Evolutionary conservation across 352 stramenopile species (phyloP).

Genomic region (Pythium sukuiense): DNA sequence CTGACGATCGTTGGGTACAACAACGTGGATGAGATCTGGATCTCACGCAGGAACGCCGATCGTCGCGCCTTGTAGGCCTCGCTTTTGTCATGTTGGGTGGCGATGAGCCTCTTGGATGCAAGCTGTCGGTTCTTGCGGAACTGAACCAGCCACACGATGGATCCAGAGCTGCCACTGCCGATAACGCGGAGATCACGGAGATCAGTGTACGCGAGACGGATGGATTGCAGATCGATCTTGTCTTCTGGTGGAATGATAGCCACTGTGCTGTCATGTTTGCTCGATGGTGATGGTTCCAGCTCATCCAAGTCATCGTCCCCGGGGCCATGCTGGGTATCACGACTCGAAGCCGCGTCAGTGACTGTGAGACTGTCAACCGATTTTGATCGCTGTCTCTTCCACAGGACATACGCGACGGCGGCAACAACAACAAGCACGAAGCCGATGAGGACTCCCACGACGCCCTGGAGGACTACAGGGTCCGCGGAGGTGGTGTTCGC

Average conservation of each 20-base stretch:
- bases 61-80: not conserved
- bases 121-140: conserved; percentile 1
- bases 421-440: not conserved
- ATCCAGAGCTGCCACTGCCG: not conserved
- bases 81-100: not conserved
- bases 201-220: not conserved
- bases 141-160: not conserved
- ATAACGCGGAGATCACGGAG: not conserved
- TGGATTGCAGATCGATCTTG: not conserved
- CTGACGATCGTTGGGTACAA: conserved; percentile 12
- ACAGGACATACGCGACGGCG: not conserved
- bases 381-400: not conserved
- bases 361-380: not conserved
- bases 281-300: too few relatives aligned
- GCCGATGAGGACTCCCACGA: not conserved
- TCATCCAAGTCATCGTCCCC: not conserved
- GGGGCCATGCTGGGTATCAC: too few relatives aligned
- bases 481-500: not conserved
- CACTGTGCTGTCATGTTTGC: too few relatives aligned
- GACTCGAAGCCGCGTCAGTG: not conserved
- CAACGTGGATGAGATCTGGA: too few relatives aligned
- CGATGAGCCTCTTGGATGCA: not conserved
- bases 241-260: not conserved
- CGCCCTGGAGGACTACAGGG: not conserved
- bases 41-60: not conserved